Conservation (phyloP, 169 alveolate genomes). For the Fabrea salina region DNA sequence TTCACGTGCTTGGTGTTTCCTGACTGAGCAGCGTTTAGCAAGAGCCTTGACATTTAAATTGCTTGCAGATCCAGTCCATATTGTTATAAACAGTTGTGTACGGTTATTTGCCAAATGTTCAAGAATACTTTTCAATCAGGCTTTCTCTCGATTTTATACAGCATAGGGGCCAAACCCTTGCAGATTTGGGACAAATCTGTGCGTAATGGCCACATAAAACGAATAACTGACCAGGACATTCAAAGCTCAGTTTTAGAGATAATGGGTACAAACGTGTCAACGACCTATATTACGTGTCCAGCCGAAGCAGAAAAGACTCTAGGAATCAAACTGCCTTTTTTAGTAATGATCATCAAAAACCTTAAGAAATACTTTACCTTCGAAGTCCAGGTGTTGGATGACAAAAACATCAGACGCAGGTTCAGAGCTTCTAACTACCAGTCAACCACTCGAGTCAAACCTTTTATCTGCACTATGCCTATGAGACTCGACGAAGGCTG, state of each 20-base stretch:
- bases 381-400: slow-evolving; percentile 95
- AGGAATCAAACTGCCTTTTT: slow-evolving; percentile 84
- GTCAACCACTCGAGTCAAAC: slow-evolving; percentile 93
- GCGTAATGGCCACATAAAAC: slow-evolving; percentile 83
- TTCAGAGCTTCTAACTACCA: slow-evolving; percentile 96
- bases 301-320: slow-evolving; percentile 80
- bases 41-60: too few species aligned
- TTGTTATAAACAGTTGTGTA: too few species aligned
- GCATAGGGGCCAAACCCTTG: slow-evolving; percentile 89
- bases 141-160: slow-evolving; percentile 90
- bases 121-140: slow-evolving; percentile 94
- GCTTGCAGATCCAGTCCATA: too few species aligned
- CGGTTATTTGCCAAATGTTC: too few species aligned
- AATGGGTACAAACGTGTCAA: slow-evolving; percentile 89
- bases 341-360: slow-evolving; percentile 84
- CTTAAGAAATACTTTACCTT: slow-evolving; percentile 92
- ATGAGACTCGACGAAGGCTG: slow-evolving; percentile 97
- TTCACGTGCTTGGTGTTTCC: too few species aligned
- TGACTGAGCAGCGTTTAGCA: too few species aligned
- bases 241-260: slow-evolving; percentile 82
- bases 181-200: slow-evolving; percentile 83
- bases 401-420: slow-evolving; percentile 93
- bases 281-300: slow-evolving; percentile 81
- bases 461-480: slow-evolving; percentile 97
- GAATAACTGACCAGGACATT: slow-evolving; percentile 85